Evolutionary conservation across 768 basidiomycete species (phyloP), one percentile per base, ranked within the genome.

Genomic region (Suillus occidentalis): DNA sequence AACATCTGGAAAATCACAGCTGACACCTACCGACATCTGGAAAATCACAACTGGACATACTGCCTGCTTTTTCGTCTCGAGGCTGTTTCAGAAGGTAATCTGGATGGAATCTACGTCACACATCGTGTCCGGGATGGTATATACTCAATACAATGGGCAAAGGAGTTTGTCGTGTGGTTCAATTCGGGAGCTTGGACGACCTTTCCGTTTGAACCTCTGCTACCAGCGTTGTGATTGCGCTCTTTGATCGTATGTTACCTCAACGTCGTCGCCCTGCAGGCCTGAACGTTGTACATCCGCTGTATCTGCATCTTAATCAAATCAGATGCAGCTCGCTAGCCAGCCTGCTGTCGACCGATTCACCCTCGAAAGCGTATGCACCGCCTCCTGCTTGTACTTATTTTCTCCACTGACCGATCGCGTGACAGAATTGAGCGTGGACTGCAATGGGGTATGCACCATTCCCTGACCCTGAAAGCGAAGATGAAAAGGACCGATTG

Each of bases 401-500:
- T 67, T 42, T 61, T 60, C 5, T 57, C 73, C n/a, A 47, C 65
- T 40, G 72, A 70, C 14, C 75, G 75, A 61, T 34, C 40, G 75
- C 22, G 61, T 77, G 14, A 70, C 72, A 3, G 70, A 53, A 31
- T 65, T 87, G 12, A 88, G 57, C 76, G 78, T 57, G 82, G 79
- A 1, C 69, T 89, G 69, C 82, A 85, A 61, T 85, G 85, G 83
- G 81, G 83, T 14, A 82, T 87, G 5, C 77, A 82, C 47, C 71
- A 73, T 28, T 76, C 87, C 63, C 83, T 0, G 73, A 66, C 12
- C 78, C 80, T 1, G 72, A 72, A 3, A 67, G 70, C 13, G 66
- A 72, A 25, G 69, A 69, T 6, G 61, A 53, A 34, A 73, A 70
- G 12, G 68, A 65, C 14, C 49, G 59, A 10, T 62, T 70, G 34